A percentile compares a stretch with the other conserved stretches of the same genome.
Evolutionary conservation across 805 yeast species (phyloP).

Genomic region (Zygosaccharomyces lentus): DNA sequence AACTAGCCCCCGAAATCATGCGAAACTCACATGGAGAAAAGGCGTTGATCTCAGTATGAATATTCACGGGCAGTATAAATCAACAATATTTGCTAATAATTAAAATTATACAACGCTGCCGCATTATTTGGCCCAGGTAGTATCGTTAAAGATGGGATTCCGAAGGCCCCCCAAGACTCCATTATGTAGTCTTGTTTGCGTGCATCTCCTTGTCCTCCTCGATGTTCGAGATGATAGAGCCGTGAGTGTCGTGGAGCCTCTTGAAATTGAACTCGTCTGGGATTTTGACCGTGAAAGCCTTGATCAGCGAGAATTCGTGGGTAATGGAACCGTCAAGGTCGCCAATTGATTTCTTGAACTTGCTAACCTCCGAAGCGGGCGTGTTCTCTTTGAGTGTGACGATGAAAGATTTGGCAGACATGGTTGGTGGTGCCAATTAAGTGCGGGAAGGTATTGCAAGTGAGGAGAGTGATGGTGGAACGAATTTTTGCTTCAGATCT

Average conservation of each 20-base stretch:
- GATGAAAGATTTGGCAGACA: conserved; percentile 23
- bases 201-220: conserved; percentile 69
- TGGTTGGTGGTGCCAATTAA: background rate
- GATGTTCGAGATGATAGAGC: conserved; percentile 49
- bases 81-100: too few relatives aligned
- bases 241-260: conserved; percentile 40
- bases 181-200: conserved; percentile 17
- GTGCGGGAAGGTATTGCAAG: background rate
- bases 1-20: background rate
- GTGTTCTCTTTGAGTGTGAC: conserved; percentile 46
- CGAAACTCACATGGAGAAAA: conserved; percentile 1
- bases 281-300: conserved; percentile 50
- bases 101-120: too few relatives aligned
- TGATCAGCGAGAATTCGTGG: conserved; percentile 45
- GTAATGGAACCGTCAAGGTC: conserved; percentile 43
- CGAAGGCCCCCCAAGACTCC: background rate
- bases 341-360: conserved; percentile 38
- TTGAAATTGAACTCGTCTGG: conserved; percentile 47
- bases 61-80: background rate
- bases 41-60: background rate
- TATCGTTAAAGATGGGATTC: too few relatives aligned
- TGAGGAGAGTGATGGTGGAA: background rate
- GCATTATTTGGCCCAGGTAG: too few relatives aligned
- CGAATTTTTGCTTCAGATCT: background rate
- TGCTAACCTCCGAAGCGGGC: conserved; percentile 37